phyloP scores from a whole-genome alignment of 2,329 filamentous ascomycete species.

The Monosporascus sp. region DNA sequence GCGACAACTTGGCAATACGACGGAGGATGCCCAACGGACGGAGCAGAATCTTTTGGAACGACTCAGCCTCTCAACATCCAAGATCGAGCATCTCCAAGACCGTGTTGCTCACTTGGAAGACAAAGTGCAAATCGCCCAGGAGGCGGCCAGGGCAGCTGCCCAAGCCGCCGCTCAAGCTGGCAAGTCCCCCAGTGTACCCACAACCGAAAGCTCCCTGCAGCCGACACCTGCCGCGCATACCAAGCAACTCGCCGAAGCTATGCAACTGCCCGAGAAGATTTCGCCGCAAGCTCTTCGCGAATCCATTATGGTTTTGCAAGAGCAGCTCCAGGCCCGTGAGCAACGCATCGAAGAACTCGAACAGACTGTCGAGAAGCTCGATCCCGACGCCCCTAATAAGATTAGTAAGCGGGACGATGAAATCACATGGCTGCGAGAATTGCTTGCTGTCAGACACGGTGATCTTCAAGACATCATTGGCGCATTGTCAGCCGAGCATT shows the following conservation, averaged over 20 bases:
- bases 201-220: conserved; percentile 38
- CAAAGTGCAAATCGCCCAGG: conserved; percentile 82
- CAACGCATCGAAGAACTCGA: conserved; percentile 83
- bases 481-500: conserved; percentile 67
- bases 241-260: conserved; percentile 32
- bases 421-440: conserved; percentile 89
- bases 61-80: conserved; percentile 75
- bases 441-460: conserved; percentile 82
- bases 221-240: conserved; percentile 38
- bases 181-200: conserved; percentile 28
- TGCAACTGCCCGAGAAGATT: conserved; percentile 71
- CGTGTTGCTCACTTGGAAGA: conserved; percentile 81
- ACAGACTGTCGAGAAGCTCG: conserved; percentile 59
- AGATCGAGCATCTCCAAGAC: conserved; percentile 80
- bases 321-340: conserved; percentile 93
- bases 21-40: conserved; percentile 75
- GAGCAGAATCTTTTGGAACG: conserved; percentile 78
- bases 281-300: conserved; percentile 92
- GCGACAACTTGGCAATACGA: conserved; percentile 63
- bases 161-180: conserved; percentile 46
- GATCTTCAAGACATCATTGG: conserved; percentile 90
- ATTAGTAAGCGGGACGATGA: conserved; percentile 90
- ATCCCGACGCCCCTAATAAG: conserved; percentile 73
- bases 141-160: conserved; percentile 77
- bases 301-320: conserved; percentile 92